Conservation (phyloP, 129 eudicot species). For the Pittosporum tobira region DNA sequence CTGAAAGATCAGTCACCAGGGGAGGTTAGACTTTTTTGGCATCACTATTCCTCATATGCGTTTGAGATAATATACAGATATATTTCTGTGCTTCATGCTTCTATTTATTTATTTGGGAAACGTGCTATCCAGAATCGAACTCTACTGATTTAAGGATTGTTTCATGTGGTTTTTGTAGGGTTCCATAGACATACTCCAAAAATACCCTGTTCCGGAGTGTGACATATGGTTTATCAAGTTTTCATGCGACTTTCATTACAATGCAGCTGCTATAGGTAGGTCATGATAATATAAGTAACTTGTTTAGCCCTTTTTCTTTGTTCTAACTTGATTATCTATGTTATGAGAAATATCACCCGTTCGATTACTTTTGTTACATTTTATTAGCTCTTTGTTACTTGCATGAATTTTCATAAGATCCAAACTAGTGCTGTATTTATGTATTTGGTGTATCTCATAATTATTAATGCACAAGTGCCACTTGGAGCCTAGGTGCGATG, state of each 20-base stretch:
- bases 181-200: conserved; percentile 83
- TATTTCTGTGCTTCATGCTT: not conserved
- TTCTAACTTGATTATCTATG: not conserved
- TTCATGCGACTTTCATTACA: conserved; percentile 87
- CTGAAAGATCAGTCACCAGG: conserved; percentile 99
- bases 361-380: not conserved
- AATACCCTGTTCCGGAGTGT: conserved; percentile 96
- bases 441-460: not conserved
- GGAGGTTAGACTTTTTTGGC: conserved; percentile 58
- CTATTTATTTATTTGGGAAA: not conserved
- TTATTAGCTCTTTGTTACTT: not conserved
- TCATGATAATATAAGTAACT: conserved; percentile 20
- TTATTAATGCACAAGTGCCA: too few species aligned
- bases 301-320: not conserved
- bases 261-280: conserved; percentile 95
- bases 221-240: conserved; percentile 98
- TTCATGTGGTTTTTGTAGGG: conserved; percentile 40
- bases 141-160: conserved; percentile 8
- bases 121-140: not conserved
- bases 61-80: not conserved
- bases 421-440: not conserved
- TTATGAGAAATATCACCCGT: too few species aligned
- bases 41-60: not conserved
- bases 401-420: not conserved
- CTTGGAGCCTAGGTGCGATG: too few species aligned